phyloP scores from a whole-genome alignment of 257 asterid genomes.

The Solanum verrucosum region DNA sequence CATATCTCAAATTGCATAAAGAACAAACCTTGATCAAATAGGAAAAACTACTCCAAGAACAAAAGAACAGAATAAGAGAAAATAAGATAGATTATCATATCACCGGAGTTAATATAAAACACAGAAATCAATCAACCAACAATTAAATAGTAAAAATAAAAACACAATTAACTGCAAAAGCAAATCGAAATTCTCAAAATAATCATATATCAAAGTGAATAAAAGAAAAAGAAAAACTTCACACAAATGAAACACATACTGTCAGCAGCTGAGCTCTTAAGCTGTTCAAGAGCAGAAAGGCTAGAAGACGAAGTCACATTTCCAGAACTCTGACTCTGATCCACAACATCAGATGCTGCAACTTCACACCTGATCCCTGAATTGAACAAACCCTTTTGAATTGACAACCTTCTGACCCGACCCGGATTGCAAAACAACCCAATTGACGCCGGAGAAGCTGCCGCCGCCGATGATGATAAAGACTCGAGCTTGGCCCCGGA shows the following conservation, averaged over 20 bases:
- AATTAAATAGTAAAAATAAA: background rate
- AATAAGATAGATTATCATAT: background rate
- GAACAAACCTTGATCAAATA: background rate
- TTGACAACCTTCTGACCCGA: conserved; percentile 26
- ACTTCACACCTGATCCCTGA: conserved; percentile 44
- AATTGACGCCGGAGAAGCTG: conserved; percentile 30
- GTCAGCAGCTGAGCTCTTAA: conserved; percentile 77
- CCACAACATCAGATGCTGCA: conserved; percentile 28
- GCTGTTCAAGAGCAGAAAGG: conserved; percentile 79
- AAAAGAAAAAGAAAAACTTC: no score
- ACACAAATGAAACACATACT: conserved; percentile 21
- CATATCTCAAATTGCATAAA: background rate
- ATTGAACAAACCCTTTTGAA: conserved; percentile 8
- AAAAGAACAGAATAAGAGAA: background rate
- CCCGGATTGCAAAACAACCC: conserved; percentile 35
- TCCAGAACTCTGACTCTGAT: conserved; percentile 17
- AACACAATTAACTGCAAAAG: background rate
- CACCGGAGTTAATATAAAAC: background rate
- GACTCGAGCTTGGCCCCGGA: conserved; percentile 75
- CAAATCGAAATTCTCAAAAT: background rate
- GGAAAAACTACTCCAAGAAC: background rate
- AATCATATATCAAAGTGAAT: background rate
- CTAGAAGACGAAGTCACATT: conserved; percentile 58
- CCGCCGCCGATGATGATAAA: conserved; percentile 36
- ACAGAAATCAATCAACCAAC: background rate